These are phyloP conservation scores for Paracoccidioides brasiliensis DNA, from an alignment of 2,329 filamentous ascomycete genomes.

Conservation along the genomic window DNA sequence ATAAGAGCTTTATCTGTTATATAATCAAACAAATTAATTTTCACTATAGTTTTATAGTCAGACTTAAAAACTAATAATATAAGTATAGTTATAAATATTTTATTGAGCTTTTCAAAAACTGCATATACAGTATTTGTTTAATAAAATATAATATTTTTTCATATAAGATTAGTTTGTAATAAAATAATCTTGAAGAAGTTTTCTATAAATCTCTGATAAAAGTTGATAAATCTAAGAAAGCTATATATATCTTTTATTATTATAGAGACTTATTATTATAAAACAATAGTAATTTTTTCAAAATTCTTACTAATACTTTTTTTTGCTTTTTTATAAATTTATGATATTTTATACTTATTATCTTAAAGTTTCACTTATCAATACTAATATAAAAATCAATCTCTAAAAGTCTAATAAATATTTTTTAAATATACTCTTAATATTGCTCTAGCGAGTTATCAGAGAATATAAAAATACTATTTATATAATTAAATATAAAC, in stretches of 20 bases:
- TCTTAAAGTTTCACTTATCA: background rate
- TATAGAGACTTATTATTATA: constrained; percentile 15
- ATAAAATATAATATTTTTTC: no score
- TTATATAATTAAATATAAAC: constrained; percentile 15
- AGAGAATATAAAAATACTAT: constrained; percentile 21
- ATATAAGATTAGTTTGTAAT: no score
- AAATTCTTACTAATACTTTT: background rate
- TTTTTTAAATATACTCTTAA: background rate
- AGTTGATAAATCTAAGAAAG: constrained; percentile 25
- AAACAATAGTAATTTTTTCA: constrained; percentile 7
- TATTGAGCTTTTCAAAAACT: no score
- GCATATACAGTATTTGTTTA: no score
- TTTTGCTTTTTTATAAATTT: background rate
- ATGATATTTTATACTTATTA: background rate
- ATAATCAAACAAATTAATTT: no score
- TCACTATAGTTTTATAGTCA: no score
- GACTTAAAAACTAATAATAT: no score
- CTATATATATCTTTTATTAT: constrained; percentile 13
- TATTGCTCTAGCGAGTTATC: constrained; percentile 7
- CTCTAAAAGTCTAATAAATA: background rate
- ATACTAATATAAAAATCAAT: background rate
- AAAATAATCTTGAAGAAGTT: no score
- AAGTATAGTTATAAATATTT: no score
- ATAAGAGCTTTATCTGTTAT: no score
- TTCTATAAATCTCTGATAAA: no score